Evolutionary conservation across 116 monocot genomes (phyloP), one percentile per base, ranked within the genome.

Genomic region (Dioscorea cayenensis): DNA sequence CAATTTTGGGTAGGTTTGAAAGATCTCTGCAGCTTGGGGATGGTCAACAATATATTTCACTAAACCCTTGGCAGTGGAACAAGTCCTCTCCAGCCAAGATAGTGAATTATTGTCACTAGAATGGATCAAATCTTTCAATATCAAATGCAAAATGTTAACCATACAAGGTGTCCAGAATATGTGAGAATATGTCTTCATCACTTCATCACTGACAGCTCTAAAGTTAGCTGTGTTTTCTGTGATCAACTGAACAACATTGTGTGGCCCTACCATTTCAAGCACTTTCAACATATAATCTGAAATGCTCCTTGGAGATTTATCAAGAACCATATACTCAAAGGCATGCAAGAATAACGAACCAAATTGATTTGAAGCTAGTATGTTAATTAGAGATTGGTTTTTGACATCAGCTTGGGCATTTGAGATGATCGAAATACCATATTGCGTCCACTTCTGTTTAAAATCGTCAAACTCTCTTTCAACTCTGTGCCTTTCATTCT

Each of bases 161-260:
- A 86, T 64, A 58, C 86, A 86, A 67, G 86, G 82, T 28, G 29
- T 77, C 74, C 79, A 82, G 72, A 86, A 83, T 79, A 86, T 77
- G 69, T 63, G 55, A 14, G 82, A 77, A 75, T 83, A 83, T 63
- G 32, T 23, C 70, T 86, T 83, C 37, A 29, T 48, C 19, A 83
- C 66, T 70, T 83, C 86, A 25, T 82, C 75, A 2, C 71, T 50
- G 59, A 71, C 74, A 61, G 37, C 38, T 72, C 68, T 83, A 67
- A 77, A 86, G 21, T 38, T 75, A 48, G 38, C 0, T 32, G 71
- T 61, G 77, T 80, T 80, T 43, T 86, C 83, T 38, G 68, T 86
- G 22, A 82, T 68, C 27, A 86, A 67, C 36, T 86, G 86, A 72
- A 83, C 77, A 64, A 86, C 83, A 77, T 80, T 83, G 48, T 67